Conservation (phyloP, 2,329 filamentous ascomycete genomes). For the Aspergillus sp. region DNA sequence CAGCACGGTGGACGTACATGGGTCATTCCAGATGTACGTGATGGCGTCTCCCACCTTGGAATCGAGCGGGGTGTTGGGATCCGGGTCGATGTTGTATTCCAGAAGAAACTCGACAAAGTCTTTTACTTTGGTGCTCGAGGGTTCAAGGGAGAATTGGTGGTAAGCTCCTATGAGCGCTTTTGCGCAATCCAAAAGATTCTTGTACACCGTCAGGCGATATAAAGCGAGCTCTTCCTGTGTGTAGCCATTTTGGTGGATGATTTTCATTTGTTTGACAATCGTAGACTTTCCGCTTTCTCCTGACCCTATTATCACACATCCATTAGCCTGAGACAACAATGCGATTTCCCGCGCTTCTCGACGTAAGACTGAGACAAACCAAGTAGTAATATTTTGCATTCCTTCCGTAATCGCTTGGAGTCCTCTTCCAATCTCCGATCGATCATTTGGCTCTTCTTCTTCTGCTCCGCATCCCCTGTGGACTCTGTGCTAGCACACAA, state of each 20-base stretch:
- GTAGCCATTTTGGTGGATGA: constrained; percentile 98
- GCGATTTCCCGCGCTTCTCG: background rate
- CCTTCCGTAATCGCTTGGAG: constrained; percentile 81
- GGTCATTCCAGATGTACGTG: constrained; percentile 83
- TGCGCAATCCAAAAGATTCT: constrained; percentile 94
- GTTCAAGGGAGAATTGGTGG: constrained; percentile 83
- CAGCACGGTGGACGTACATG: constrained; percentile 74
- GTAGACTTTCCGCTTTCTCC: constrained; percentile 99
- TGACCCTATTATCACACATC: constrained; percentile 59
- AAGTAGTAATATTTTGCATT: constrained; percentile 97
- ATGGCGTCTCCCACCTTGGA: constrained; percentile 76
- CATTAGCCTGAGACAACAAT: constrained; percentile 3
- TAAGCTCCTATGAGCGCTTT: constrained; percentile 90
- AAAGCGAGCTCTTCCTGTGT: constrained; percentile 88
- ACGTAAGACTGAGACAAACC: constrained; percentile 49
- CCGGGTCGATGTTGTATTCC: constrained; percentile 85
- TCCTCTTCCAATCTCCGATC: constrained; percentile 93
- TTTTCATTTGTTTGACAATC: constrained; percentile 99
- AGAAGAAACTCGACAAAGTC: constrained; percentile 74
- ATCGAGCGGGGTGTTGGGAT: constrained; percentile 81
- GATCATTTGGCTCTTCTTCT: constrained; percentile 94
- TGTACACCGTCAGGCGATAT: constrained; percentile 95
- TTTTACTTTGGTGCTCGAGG: constrained; percentile 65
- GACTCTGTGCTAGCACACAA: constrained; percentile 84
- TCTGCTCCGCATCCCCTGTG: constrained; percentile 77